Percentiles rank a stretch among this genome's conserved stretches.
phyloP scores from a whole-genome alignment of 2,329 filamentous ascomycete genomes.

The Venturiaceae sp. region DNA sequence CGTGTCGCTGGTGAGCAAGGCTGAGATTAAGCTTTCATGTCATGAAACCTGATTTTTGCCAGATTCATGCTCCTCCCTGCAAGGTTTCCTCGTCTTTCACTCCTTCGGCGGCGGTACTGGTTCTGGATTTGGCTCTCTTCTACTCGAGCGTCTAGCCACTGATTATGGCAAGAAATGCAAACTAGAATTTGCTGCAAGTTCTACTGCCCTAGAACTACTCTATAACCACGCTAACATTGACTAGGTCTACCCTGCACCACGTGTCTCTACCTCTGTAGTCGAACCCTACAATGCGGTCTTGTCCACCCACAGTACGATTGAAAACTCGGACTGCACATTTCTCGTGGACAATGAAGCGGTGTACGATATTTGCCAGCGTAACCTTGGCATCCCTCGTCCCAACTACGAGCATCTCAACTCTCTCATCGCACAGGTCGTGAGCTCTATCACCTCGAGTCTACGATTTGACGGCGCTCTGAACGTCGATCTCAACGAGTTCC shows the following conservation, averaged over 20 bases:
- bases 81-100: slow-evolving; percentile 67
- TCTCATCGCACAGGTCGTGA: slow-evolving; percentile 64
- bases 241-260: slow-evolving; percentile 63
- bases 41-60: slow-evolving; percentile 12
- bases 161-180: slow-evolving; percentile 71
- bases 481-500: slow-evolving; percentile 68
- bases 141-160: slow-evolving; percentile 62
- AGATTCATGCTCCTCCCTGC: slow-evolving; percentile 66
- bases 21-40: background rate
- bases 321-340: slow-evolving; percentile 74
- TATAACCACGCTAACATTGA: too few species aligned
- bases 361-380: slow-evolving; percentile 66
- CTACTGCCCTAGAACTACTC: too few species aligned
- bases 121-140: slow-evolving; percentile 60
- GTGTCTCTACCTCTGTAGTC: slow-evolving; percentile 60
- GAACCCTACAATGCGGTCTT: slow-evolving; percentile 68
- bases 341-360: slow-evolving; percentile 67
- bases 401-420: slow-evolving; percentile 65
- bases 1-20: slow-evolving; percentile 51
- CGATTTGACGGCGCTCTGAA: slow-evolving; percentile 65
- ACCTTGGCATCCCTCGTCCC: slow-evolving; percentile 59
- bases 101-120: slow-evolving; percentile 65
- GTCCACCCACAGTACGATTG: slow-evolving; percentile 65
- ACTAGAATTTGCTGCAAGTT: slow-evolving; percentile 66
- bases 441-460: slow-evolving; percentile 63